Percentiles rank a stretch among this genome's conserved stretches.
phyloP scores from a whole-genome alignment of 495 filamentous ascomycete genomes.

The Aspergillus haitiensis region DNA sequence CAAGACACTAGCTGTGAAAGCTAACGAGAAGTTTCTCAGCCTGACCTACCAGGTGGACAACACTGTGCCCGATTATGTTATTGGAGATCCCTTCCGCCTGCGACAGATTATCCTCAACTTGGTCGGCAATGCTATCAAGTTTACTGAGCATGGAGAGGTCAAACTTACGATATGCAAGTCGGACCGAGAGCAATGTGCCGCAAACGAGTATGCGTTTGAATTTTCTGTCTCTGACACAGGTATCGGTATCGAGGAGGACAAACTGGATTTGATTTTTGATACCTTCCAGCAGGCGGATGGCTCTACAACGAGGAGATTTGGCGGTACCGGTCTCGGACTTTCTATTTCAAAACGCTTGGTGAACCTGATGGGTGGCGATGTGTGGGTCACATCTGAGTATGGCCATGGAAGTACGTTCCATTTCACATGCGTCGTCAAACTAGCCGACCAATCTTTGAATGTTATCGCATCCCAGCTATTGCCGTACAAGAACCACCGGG shows the following conservation, averaged over 20 bases:
- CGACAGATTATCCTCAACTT: constrained; percentile 82
- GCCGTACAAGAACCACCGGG: constrained; percentile 84
- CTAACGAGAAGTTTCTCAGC: constrained; percentile 95
- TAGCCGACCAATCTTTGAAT: constrained; percentile 78
- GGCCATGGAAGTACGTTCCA: constrained; percentile 94
- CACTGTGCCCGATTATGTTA: constrained; percentile 92
- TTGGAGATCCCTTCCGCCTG: constrained; percentile 94
- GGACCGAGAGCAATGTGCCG: constrained; percentile 62
- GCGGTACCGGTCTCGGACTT: constrained; percentile 91
- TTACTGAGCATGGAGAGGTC: constrained; percentile 96
- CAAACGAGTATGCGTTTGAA: constrained; percentile 87
- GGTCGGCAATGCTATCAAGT: constrained; percentile 72
- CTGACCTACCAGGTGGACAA: constrained; percentile 93
- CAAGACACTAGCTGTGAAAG: constrained; percentile 93
- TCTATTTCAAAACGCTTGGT: constrained; percentile 96
- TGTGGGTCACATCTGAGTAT: constrained; percentile 95
- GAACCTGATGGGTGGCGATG: constrained; percentile 94
- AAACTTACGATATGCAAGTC: constrained; percentile 84
- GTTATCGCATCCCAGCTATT: constrained; percentile 80
- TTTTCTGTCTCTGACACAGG: constrained; percentile 97
- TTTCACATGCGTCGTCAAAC: constrained; percentile 92
- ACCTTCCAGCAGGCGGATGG: constrained; percentile 99
- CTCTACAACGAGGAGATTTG: constrained; percentile 94
- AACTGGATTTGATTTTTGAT: constrained; percentile 97
- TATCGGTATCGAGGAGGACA: constrained; percentile 94